Evolutionary conservation across 345 rosid species (phyloP).

Genomic region (Lagerstroemia speciosa): DNA sequence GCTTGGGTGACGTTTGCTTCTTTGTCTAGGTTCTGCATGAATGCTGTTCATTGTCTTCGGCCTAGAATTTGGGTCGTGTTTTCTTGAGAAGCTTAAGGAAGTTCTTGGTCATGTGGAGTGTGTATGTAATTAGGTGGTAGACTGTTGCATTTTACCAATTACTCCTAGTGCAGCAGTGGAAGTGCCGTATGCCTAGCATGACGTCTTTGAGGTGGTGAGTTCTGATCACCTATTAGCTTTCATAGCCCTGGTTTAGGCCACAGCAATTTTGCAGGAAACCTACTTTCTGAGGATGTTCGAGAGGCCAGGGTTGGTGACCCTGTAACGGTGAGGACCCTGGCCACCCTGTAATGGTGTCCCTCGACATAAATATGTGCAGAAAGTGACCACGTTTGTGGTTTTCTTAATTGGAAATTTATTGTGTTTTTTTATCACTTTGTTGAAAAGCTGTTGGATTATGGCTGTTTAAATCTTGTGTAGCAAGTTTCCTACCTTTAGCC

Average conservation of each 20-base stretch:
- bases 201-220: background rate
- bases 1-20: background rate
- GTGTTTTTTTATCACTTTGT: background rate
- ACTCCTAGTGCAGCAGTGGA: background rate
- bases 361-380: background rate
- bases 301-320: background rate
- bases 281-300: background rate
- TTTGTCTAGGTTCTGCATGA: background rate
- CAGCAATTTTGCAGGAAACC: background rate
- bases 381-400: background rate
- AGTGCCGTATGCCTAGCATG: background rate
- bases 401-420: background rate
- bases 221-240: background rate
- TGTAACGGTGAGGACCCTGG: background rate
- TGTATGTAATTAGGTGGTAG: background rate
- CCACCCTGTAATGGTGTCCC: background rate
- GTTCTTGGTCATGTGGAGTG: background rate
- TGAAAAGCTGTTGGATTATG: background rate
- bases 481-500: background rate
- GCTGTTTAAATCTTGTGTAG: background rate
- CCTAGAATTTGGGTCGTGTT: background rate
- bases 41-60: background rate
- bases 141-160: background rate
- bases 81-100: background rate
- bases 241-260: background rate